Conservation (phyloP, 1,284 basidiomycete genomes). For the Cryptococcus amylolentus region DNA sequence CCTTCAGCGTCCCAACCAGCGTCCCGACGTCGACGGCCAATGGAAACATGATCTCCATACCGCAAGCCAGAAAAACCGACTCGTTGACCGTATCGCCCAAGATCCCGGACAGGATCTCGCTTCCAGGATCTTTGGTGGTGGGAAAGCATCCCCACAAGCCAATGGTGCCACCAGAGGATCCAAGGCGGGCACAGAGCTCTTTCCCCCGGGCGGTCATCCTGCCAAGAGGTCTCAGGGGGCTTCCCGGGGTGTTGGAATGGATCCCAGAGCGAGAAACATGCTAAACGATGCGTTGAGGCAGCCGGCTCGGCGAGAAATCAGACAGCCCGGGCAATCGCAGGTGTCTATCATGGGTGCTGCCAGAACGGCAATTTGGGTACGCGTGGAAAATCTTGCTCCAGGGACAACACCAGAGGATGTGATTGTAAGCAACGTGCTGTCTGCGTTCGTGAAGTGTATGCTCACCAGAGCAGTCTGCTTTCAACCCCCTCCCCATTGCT, state of each 20-base stretch:
- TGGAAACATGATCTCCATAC: constrained; percentile 47
- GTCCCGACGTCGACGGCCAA: constrained; percentile 25
- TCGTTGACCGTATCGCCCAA: constrained; percentile 25
- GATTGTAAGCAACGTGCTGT: constrained; percentile 52
- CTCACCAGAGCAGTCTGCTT: constrained; percentile 60
- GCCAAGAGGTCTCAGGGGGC: not conserved
- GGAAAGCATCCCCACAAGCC: not conserved
- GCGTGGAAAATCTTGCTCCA: constrained; percentile 67
- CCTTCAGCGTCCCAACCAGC: constrained; percentile 4
- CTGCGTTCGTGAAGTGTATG: not conserved
- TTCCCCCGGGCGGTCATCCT: constrained; percentile 10
- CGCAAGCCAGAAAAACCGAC: constrained; percentile 4
- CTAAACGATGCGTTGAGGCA: constrained; percentile 22
- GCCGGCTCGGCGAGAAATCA: constrained; percentile 2
- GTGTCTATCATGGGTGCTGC: constrained; percentile 71
- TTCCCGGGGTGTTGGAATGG: not conserved
- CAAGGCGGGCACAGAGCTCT: constrained; percentile 32
- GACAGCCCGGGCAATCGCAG: constrained; percentile 22
- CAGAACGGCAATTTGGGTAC: constrained; percentile 62
- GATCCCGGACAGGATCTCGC: constrained; percentile 33
- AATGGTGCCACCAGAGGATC: not conserved
- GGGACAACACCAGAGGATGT: constrained; percentile 82
- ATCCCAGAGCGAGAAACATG: constrained; percentile 5
- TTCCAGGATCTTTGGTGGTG: constrained; percentile 3
- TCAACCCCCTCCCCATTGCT: constrained; percentile 69